A percentile compares a stretch with the other conserved stretches of the same genome.
These are phyloP conservation scores for Avena insularis DNA, from an alignment of 176 grass and related monocot species.

Conservation along the genomic window DNA sequence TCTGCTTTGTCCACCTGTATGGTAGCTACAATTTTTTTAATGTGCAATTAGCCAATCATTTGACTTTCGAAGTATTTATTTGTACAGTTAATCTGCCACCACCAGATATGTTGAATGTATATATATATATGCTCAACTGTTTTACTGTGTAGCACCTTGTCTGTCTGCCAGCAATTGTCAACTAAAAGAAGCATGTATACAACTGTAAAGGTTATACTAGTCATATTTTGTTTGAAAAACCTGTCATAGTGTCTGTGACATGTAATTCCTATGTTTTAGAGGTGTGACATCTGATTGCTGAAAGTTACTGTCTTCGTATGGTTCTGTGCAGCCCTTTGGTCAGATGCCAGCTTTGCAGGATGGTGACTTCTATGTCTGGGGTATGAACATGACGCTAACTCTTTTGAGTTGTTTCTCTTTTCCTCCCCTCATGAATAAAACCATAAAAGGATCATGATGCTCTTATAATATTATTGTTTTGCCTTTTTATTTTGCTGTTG, in stretches of 20 bases:
- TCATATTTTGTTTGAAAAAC: background rate
- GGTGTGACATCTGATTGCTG: constrained; percentile 9
- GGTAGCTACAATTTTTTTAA: background rate
- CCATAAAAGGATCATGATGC: background rate
- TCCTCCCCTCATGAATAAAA: background rate
- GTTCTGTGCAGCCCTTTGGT: constrained; percentile 65
- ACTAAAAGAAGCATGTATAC: background rate
- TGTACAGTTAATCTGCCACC: background rate
- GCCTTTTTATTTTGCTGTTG: background rate
- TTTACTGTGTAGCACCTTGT: background rate
- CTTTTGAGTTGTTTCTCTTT: background rate
- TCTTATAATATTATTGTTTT: background rate
- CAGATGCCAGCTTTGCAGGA: constrained; percentile 71
- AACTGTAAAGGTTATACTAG: background rate
- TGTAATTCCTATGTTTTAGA: background rate
- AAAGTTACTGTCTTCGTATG: background rate
- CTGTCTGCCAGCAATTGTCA: background rate
- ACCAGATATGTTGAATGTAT: background rate
- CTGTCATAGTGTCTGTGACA: background rate
- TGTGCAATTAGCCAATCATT: background rate
- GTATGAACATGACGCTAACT: constrained; percentile 43
- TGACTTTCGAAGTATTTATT: background rate
- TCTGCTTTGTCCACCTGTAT: background rate
- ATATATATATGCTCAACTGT: background rate
- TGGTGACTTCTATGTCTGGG: constrained; percentile 56